Base-by-base conservation (phyloP, 2,329 filamentous ascomycete species). In the Bertia moriformis region DNA sequence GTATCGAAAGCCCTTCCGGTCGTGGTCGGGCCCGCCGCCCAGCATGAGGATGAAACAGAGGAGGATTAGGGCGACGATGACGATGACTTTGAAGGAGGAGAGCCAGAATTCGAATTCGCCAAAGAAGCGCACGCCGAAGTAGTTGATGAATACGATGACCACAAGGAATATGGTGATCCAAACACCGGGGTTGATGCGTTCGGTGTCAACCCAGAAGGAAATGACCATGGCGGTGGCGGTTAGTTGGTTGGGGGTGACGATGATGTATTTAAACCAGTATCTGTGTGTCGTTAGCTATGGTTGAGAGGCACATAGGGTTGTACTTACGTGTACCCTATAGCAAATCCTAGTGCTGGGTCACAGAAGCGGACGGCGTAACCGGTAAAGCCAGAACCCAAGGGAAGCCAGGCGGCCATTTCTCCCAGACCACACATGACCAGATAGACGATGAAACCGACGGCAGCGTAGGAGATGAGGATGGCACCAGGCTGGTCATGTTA, bases 361-460 rank as follows among this genome's bases (percentile, higher is more conserved):
- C 77, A 81, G 62, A 86, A 91, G 37, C 84, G 71, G 43, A 76
- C 71, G 18, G 84, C 83, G 52, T 88, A 91, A 50, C 82, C 82
- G 43, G 83, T 83, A 58, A 91, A 93, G 48, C 84, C 84, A 53
- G 80, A 75, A 40, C 75, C 72, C 49, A 87, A 67, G 38, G 84
- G 84, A 22, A 91, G 58, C 81, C 82, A 91, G 39, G 83, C 73
- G 5, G 83, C 82, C 82, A 91, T 91, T 58, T 89, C 83, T 45
- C 83, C 84, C 3, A 91, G 72, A 41, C 73, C 78, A 42, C 77
- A 78, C 82, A 91, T 87, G 48, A 91, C 83, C 32, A 86, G 62
- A 57, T 78, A 91, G 46, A 89, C 84, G 43, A 91, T 59, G 37
- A 79, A 59, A 46, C 81, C 81, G 46, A 84, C 70, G 44, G 81